Evolutionary conservation across 176 grass and related monocot genomes (phyloP).

Genomic region (Avena insularis): DNA sequence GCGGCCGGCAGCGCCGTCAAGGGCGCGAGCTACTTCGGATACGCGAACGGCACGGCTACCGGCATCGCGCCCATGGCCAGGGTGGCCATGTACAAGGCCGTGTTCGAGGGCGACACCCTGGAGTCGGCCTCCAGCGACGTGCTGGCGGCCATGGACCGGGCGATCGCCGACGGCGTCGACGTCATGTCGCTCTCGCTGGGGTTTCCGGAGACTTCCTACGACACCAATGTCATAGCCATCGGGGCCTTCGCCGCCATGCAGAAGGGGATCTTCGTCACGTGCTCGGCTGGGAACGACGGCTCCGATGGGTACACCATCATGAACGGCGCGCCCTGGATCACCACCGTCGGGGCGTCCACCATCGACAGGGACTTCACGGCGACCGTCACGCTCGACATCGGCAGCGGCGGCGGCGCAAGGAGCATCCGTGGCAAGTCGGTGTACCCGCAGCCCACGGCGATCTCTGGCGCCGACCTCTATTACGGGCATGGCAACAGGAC

Average conservation of each 20-base stretch:
- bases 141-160: constrained; percentile 62
- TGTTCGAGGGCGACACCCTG: constrained; percentile 46
- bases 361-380: constrained; percentile 70
- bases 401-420: constrained; percentile 16
- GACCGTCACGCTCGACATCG: constrained; percentile 57
- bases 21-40: constrained; percentile 46
- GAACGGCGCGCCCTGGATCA: constrained; percentile 75
- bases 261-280: constrained; percentile 58
- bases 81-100: constrained; percentile 69
- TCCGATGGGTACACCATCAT: constrained; percentile 50
- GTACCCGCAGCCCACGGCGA: constrained; percentile 38
- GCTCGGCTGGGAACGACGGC: constrained; percentile 69
- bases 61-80: constrained; percentile 62
- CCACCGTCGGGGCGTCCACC: constrained; percentile 64
- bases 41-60: constrained; percentile 63
- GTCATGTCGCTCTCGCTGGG: constrained; percentile 70
- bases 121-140: constrained; percentile 66
- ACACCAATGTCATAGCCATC: constrained; percentile 62
- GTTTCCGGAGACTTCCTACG: constrained; percentile 53
- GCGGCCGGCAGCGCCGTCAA: constrained; percentile 54
- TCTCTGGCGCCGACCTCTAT: constrained; percentile 42
- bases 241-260: constrained; percentile 63
- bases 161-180: constrained; percentile 64
- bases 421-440: constrained; percentile 58
- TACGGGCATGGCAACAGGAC: constrained; percentile 48